Conservation (phyloP, 2,329 filamentous ascomycete species). For the Colletotrichum destructivum region DNA sequence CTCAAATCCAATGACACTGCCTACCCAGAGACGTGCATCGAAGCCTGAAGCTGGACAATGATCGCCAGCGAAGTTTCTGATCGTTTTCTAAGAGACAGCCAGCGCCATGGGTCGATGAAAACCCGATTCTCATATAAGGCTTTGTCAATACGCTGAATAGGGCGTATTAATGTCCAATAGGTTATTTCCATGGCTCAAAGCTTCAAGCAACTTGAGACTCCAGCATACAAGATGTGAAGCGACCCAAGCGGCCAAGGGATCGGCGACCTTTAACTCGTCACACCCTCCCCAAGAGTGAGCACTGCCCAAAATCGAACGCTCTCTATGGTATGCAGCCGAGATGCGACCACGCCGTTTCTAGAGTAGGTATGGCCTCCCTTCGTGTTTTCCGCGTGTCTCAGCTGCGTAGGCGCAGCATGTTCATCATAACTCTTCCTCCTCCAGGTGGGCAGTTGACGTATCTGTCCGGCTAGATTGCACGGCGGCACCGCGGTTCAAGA, state of each 20-base stretch:
- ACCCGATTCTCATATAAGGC: not conserved
- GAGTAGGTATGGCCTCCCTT: not conserved
- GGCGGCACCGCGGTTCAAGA: not conserved
- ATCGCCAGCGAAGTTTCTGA: not conserved
- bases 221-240: not conserved
- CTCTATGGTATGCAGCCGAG: not conserved
- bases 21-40: not conserved
- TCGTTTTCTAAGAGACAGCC: not conserved
- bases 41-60: not conserved
- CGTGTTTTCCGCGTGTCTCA: not conserved
- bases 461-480: not conserved
- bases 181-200: not conserved
- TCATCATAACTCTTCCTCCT: constrained; percentile 39
- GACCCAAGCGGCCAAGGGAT: not conserved
- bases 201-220: not conserved
- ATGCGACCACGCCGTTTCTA: not conserved
- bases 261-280: not conserved
- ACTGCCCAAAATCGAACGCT: not conserved
- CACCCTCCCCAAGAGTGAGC: not conserved
- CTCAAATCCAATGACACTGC: not conserved
- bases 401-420: not conserved
- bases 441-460: constrained; percentile 4
- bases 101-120: not conserved
- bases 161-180: not conserved
- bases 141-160: not conserved